phyloP scores from a whole-genome alignment of 495 filamentous ascomycete species.

The Penicillium turbatum region DNA sequence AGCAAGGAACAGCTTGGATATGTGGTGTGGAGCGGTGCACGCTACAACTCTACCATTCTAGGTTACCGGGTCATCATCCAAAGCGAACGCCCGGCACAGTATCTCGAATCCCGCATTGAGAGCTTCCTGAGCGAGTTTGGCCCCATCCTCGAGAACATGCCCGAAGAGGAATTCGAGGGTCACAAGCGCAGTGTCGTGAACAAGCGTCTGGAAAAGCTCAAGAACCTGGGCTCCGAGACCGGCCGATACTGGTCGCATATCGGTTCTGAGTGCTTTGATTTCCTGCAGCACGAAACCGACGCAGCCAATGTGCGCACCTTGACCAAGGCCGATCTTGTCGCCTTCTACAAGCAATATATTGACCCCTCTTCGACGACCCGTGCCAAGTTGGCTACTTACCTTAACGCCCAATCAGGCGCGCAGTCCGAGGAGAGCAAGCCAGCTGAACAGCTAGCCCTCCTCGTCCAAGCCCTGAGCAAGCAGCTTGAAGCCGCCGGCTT shows the following conservation, averaged over 20 bases:
- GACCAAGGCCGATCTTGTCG: slow-evolving; percentile 71
- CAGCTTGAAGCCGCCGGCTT: slow-evolving; percentile 52
- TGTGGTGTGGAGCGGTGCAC: slow-evolving; percentile 79
- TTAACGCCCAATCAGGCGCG: slow-evolving; percentile 65
- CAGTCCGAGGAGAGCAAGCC: slow-evolving; percentile 30
- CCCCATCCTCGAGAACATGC: slow-evolving; percentile 66
- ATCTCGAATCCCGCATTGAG: slow-evolving; percentile 84
- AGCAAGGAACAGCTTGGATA: slow-evolving; percentile 99
- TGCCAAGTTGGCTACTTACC: slow-evolving; percentile 77
- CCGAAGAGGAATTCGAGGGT: slow-evolving; percentile 77
- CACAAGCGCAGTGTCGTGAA: slow-evolving; percentile 89
- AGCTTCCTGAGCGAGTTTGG: slow-evolving; percentile 67
- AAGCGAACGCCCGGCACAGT: slow-evolving; percentile 77
- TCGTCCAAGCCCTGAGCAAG: slow-evolving; percentile 47
- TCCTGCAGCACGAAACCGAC: slow-evolving; percentile 74
- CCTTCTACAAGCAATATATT: slow-evolving; percentile 77
- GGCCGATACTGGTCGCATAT: slow-evolving; percentile 80
- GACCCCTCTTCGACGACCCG: slow-evolving; percentile 65
- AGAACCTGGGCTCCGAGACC: slow-evolving; percentile 85
- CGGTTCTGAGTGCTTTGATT: slow-evolving; percentile 82
- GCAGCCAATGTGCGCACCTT: slow-evolving; percentile 68
- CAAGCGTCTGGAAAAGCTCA: slow-evolving; percentile 84
- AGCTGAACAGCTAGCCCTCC: slow-evolving; percentile 50
- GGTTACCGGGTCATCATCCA: slow-evolving; percentile 92
- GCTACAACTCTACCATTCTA: slow-evolving; percentile 65